These are phyloP conservation scores for Ceratocystis diversiconidia DNA, from an alignment of 2,329 filamentous ascomycete genomes.

Conservation along the genomic window DNA sequence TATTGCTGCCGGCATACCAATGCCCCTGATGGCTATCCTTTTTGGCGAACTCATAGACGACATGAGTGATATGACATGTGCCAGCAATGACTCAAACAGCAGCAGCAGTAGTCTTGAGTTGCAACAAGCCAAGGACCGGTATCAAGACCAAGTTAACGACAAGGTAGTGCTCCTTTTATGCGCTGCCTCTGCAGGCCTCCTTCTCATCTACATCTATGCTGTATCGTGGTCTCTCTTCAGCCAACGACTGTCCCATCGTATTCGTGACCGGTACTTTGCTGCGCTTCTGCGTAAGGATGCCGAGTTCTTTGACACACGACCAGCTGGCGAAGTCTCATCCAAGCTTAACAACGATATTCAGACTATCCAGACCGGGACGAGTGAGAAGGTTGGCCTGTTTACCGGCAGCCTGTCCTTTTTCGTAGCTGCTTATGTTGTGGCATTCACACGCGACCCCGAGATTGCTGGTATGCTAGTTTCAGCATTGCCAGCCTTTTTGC, in stretches of 20 bases:
- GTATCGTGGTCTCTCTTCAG: conserved; percentile 50
- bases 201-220: conserved; percentile 49
- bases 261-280: conserved; percentile 46
- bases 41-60: conserved; percentile 50
- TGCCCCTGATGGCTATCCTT: conserved; percentile 49
- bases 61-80: conserved; percentile 44
- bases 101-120: not conserved
- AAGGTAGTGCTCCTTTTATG: conserved; percentile 50
- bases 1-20: conserved; percentile 45
- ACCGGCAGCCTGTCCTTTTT: conserved; percentile 51
- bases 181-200: conserved; percentile 48
- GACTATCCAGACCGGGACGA: conserved; percentile 51
- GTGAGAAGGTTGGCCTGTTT: conserved; percentile 55
- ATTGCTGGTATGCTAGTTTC: conserved; percentile 52
- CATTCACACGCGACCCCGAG: conserved; percentile 48
- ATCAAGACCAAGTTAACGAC: conserved; percentile 33
- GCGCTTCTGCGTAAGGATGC: conserved; percentile 47
- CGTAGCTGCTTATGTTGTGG: conserved; percentile 50
- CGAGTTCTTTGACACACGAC: conserved; percentile 48
- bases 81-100: conserved; percentile 21
- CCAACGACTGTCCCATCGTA: conserved; percentile 46
- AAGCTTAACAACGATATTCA: conserved; percentile 52
- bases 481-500: conserved; percentile 46
- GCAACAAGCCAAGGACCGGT: conserved; percentile 22
- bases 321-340: conserved; percentile 48